Evolutionary conservation across 108 stramenopile genomes (phyloP), one percentile per base, ranked within the genome.

Genomic region (Pseudonitzschia delicatissima): DNA sequence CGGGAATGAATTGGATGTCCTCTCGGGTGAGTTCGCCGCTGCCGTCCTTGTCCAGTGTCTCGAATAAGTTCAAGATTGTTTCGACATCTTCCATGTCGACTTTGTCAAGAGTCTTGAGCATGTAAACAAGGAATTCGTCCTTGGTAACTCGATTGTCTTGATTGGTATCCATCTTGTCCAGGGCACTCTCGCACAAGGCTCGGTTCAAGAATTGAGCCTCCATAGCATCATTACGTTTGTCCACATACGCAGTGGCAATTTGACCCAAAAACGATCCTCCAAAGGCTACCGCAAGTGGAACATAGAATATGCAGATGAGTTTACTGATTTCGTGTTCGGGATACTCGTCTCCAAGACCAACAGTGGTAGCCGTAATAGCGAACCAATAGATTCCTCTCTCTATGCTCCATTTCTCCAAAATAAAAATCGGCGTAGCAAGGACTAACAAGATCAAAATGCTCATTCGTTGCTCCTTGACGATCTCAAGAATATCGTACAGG

Each of bases 81-180:
- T 72, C 62, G 28, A 75, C 63, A 8, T 75, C 74, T 7, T 62
- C 28, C 31, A 62, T 45, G 5, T 75, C 67, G n/a, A 87, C 86
- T 69, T 90, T 90, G 67, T 83, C 71, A 73, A 90, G 61, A 1
- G 85, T 71, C 5, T 80, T 62, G 6, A 88, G 76, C 81, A 85
- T 82, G 66, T 81, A 85, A 31, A 55, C 26, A 2, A 88, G 35
- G 39, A 82, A 88, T 21, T 85, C 85, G 25, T 76, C 57, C 44
- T 69, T 58, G 36, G 39, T 48, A 18, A 88, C 88, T 62, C 66
- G 42, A 6, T 74, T 69, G 72, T 84, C 74, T 17, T 73, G 28
- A 57, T 86, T 63, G 21, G 53, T 35, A 60, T 87, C 82, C 81
- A 87, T 76, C 40, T 52, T 31, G 6, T 79, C 52, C 27, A 87